Evolutionary conservation across 2,329 filamentous ascomycete genomes (phyloP).

Genomic region (Fusarium austroafricanum): DNA sequence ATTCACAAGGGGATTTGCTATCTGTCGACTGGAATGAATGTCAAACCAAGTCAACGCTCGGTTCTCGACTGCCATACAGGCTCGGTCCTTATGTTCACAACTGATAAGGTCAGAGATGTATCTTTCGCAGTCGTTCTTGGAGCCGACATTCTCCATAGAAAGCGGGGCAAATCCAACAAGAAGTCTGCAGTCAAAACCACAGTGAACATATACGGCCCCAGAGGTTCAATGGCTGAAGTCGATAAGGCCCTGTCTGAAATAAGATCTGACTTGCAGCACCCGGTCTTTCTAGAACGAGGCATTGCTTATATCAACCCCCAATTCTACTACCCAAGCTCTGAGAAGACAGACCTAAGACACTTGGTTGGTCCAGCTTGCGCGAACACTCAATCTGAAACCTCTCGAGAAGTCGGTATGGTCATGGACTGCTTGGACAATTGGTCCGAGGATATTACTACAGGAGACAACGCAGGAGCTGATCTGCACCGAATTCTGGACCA

Average conservation of each 20-base stretch:
- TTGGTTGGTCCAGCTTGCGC: background rate
- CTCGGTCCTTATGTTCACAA: rapidly evolving
- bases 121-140: background rate
- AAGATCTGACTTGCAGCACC: background rate
- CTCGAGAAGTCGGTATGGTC: background rate
- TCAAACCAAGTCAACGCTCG: rapidly evolving
- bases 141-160: rapidly evolving
- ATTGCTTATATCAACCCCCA: background rate
- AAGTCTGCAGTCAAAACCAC: rapidly evolving
- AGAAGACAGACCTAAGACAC: background rate
- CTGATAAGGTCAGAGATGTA: rapidly evolving
- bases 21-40: rapidly evolving
- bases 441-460: rapidly evolving
- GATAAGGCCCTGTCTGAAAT: background rate
- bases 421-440: background rate
- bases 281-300: background rate
- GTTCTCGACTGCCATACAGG: conserved; percentile 2
- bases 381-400: rapidly evolving
- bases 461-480: rapidly evolving
- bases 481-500: rapidly evolving
- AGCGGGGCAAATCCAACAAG: rapidly evolving
- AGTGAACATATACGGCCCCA: background rate
- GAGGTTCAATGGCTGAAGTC: rapidly evolving
- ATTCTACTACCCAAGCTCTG: background rate
- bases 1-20: rapidly evolving